These are phyloP conservation scores for Penicillium pancosmium DNA, from an alignment of 495 filamentous ascomycete species.

Conservation along the genomic window DNA sequence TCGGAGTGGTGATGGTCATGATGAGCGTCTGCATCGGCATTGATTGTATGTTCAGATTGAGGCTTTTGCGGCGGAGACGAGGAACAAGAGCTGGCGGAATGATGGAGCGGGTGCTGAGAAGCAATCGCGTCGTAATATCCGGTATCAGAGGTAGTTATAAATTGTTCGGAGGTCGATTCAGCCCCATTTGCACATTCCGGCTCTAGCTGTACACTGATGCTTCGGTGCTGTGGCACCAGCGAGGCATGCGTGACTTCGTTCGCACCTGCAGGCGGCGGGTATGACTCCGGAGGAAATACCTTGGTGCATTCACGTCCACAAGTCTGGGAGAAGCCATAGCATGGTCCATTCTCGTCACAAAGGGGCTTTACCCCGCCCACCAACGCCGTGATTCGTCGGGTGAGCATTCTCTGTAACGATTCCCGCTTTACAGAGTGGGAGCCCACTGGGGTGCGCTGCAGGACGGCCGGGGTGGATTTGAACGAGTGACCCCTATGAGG, in stretches of 20 bases:
- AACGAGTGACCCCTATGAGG: slow-evolving; percentile 8
- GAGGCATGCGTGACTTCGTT: slow-evolving; percentile 12
- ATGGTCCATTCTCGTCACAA: slow-evolving; percentile 76
- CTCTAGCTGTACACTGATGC: slow-evolving; percentile 19
- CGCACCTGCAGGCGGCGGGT: slow-evolving; percentile 9
- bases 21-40: slow-evolving; percentile 8
- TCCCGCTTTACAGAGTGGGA: slow-evolving; percentile 27
- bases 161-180: slow-evolving; percentile 13
- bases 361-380: slow-evolving; percentile 66
- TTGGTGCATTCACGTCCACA: slow-evolving; percentile 77
- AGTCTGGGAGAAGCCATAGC: slow-evolving; percentile 81
- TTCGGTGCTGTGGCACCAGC: slow-evolving; percentile 17
- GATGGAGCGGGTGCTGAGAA: slow-evolving; percentile 16
- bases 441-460: slow-evolving; percentile 14
- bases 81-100: slow-evolving; percentile 11
- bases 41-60: slow-evolving; percentile 4
- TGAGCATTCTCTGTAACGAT: slow-evolving; percentile 41
- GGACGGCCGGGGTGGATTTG: slow-evolving; percentile 31
- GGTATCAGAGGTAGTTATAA: slow-evolving; percentile 3
- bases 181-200: background rate
- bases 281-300: slow-evolving; percentile 22
- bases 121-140: slow-evolving; percentile 23
- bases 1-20: slow-evolving; percentile 15
- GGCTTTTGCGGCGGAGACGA: slow-evolving; percentile 18
- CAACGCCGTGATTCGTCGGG: slow-evolving; percentile 61